These are phyloP conservation scores for Gossypium aridum DNA, from an alignment of 441 rosid genomes.

Conservation along the genomic window DNA sequence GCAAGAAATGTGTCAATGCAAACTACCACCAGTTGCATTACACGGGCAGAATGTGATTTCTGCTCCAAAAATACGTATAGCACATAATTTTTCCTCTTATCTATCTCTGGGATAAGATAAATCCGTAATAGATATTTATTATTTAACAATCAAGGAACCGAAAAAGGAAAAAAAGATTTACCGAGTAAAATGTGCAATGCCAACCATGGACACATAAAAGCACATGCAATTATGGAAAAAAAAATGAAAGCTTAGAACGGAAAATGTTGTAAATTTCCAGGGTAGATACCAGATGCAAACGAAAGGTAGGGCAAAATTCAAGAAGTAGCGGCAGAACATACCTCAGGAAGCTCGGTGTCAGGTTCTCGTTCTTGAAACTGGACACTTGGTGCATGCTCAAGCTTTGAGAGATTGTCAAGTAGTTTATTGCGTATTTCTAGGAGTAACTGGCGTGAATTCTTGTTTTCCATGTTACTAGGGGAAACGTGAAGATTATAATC, in stretches of 20 bases:
- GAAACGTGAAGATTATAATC: constrained; percentile 77
- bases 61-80: neutral
- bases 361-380: constrained; percentile 80
- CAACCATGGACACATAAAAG: neutral
- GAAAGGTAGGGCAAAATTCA: neutral
- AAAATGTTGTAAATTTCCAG: neutral
- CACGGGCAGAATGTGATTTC: neutral
- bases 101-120: neutral
- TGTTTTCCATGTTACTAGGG: constrained; percentile 83
- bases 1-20: neutral
- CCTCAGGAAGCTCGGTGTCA: constrained; percentile 83
- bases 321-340: constrained; percentile 16
- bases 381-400: constrained; percentile 92
- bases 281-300: neutral
- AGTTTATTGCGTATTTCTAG: constrained; percentile 59
- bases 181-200: neutral
- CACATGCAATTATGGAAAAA: neutral
- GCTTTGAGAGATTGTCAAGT: constrained; percentile 73
- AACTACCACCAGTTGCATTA: neutral
- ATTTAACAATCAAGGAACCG: neutral
- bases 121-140: neutral
- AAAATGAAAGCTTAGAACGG: neutral
- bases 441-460: constrained; percentile 52
- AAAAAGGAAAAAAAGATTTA: neutral
- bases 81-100: neutral